These are phyloP conservation scores for Royoungia palumana DNA, from an alignment of 768 basidiomycete species.

Conservation along the genomic window DNA sequence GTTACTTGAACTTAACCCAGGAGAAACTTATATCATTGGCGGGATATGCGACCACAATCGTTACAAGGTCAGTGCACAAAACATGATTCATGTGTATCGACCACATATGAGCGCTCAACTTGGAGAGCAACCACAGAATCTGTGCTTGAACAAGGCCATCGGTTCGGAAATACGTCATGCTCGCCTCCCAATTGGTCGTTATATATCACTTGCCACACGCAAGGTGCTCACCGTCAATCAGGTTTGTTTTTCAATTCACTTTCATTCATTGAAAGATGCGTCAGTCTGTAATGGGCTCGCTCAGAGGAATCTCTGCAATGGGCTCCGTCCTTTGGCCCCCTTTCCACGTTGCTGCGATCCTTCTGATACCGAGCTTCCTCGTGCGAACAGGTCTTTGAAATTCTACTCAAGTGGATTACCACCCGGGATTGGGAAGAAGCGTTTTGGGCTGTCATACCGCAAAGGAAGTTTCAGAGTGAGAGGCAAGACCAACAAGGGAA, in stretches of 20 bases:
- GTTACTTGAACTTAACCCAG: slow-evolving; percentile 74
- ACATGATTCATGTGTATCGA: not conserved
- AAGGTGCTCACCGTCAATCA: slow-evolving; percentile 99
- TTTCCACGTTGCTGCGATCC: not conserved
- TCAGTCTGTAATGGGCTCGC: not conserved
- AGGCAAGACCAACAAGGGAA: slow-evolving; percentile 14
- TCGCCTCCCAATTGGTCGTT: slow-evolving; percentile 91
- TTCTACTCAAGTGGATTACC: slow-evolving; percentile 87
- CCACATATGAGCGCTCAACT: slow-evolving; percentile 10
- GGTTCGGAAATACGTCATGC: slow-evolving; percentile 75
- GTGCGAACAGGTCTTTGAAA: slow-evolving; percentile 67
- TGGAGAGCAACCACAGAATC: slow-evolving; percentile 51
- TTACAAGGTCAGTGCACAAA: slow-evolving; percentile 62
- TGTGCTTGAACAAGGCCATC: slow-evolving; percentile 85
- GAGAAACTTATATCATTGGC: slow-evolving; percentile 91
- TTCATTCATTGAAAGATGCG: not conserved
- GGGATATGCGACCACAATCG: slow-evolving; percentile 96
- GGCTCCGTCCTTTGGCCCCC: not conserved
- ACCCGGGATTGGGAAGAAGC: slow-evolving; percentile 82
- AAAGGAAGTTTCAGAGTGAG: slow-evolving; percentile 71
- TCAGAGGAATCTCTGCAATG: slow-evolving; percentile 1
- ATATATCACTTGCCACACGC: slow-evolving; percentile 80
- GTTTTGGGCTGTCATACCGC: slow-evolving; percentile 85
- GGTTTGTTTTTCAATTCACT: slow-evolving; percentile 30
- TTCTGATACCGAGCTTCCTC: slow-evolving; percentile 4